A percentile compares a stretch with the other conserved stretches of the same genome.
phyloP scores from a whole-genome alignment of 495 filamentous ascomycete genomes.

The Hypoxylon crocopeplum region DNA sequence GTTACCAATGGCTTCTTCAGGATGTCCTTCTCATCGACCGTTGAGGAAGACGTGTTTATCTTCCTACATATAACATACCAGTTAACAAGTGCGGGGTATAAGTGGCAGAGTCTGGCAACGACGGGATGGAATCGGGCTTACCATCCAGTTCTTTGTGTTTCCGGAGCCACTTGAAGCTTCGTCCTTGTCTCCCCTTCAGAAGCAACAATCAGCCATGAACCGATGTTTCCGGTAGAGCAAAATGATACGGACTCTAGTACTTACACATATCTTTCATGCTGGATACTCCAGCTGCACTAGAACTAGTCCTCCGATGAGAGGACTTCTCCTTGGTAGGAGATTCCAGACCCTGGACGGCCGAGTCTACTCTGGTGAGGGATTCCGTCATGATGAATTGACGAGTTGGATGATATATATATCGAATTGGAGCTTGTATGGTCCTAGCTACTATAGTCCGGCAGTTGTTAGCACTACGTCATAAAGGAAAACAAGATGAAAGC shows the following conservation, averaged over 20 bases:
- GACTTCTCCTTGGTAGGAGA: conserved; percentile 67
- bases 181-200: conserved; percentile 73
- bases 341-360: conserved; percentile 77
- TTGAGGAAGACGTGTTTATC: conserved; percentile 81
- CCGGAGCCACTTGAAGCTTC: conserved; percentile 78
- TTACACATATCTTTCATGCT: conserved; percentile 88
- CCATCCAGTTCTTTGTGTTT: conserved; percentile 91
- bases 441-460: conserved; percentile 14
- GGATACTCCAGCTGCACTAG: conserved; percentile 69
- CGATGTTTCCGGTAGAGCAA: conserved; percentile 10
- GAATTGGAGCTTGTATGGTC: conserved; percentile 7
- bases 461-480: conserved; percentile 5
- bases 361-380: conserved; percentile 85
- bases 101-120: neutral
- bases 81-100: conserved; percentile 19
- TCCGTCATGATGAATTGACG: conserved; percentile 37
- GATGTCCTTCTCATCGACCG: conserved; percentile 77
- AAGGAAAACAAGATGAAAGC: neutral
- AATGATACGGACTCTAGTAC: conserved; percentile 27
- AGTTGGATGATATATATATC: conserved; percentile 10
- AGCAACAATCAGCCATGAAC: conserved; percentile 20
- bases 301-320: conserved; percentile 68
- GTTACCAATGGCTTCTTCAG: conserved; percentile 80
- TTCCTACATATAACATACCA: conserved; percentile 65
- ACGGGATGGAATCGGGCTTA: conserved; percentile 54